Base-by-base conservation (phyloP, 345 rosid genomes). In the Eutrema japonicum region DNA sequence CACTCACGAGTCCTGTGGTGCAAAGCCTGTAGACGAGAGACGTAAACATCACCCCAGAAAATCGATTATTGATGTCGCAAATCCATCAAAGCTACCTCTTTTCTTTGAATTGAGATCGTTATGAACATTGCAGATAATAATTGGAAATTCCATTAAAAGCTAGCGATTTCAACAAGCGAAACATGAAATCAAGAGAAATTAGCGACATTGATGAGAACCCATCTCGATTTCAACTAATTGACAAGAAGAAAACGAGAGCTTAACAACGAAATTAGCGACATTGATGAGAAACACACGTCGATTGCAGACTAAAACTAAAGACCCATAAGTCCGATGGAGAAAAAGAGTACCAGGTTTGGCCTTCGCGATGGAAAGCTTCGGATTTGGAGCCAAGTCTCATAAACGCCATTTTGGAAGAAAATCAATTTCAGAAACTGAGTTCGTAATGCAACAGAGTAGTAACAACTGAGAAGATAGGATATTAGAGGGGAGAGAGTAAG, bases 311-410 rank as follows among this genome's bases (percentile, higher is more conserved):
- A 16, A 55, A 54, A 64, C 53, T 7, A 42, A 22, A 57, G 46
- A 77, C 40, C 38, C 52, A 65, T 48, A 6, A 26, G 4, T 45
- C 0, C 16, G 56, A 4, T 36, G 35, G 27, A 58, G 66, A 53
- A 46, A 32, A 29, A 10, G 70, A 72, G 46, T 66, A 87, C 96
- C 89, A 85, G 36, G 88, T 69, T 61, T 76, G 77, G 65, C 86
- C 90, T 73, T 87, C 87, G 18, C 84, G 88, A 64, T 78, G 89
- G 70, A 89, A 89, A 45, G 80, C 82, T 47, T 87, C 92, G 43
- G 96, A 69, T 78, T 89, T 89, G 43, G 92, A 87, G 67, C 96
- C 92, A 13, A 87, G 81, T 83, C 87, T 87, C 87, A 89, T 79
- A 81, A 75, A 83, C 6, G 91, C 88, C 96, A 89, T 89, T 41